Evolutionary conservation across 257 asterid species (phyloP).

Genomic region (Solanum neorickii): DNA sequence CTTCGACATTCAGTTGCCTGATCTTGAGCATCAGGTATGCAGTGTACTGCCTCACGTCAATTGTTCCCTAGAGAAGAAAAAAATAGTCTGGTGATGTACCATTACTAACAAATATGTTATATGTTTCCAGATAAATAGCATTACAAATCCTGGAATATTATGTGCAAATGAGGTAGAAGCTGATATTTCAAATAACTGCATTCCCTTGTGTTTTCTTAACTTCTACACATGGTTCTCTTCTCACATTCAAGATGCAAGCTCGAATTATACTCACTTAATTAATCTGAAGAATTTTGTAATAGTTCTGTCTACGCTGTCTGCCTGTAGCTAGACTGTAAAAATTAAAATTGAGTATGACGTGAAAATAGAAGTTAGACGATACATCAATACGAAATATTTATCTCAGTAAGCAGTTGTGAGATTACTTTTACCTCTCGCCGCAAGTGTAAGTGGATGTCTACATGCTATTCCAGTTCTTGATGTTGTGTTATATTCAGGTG

Average conservation of each 20-base stretch:
- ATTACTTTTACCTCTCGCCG: neutral
- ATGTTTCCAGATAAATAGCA: slow-evolving; percentile 48
- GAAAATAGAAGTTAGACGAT: neutral
- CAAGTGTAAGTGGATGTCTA: neutral
- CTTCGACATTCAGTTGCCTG: slow-evolving; percentile 42
- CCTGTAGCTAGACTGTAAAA: neutral
- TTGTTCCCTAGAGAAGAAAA: neutral
- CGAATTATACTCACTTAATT: neutral
- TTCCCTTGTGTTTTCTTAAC: neutral
- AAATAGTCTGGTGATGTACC: neutral
- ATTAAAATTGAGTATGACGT: neutral
- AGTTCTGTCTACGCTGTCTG: neutral
- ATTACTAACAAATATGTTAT: neutral
- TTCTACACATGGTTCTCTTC: neutral
- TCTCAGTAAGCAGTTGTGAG: neutral
- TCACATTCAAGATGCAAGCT: neutral
- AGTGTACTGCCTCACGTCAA: slow-evolving; percentile 1
- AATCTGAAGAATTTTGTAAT: neutral
- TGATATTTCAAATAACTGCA: neutral
- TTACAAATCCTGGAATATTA: slow-evolving; percentile 84
- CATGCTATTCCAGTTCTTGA: neutral
- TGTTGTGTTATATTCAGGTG: slow-evolving; percentile 36
- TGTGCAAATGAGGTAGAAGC: slow-evolving; percentile 62
- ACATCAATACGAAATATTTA: neutral
- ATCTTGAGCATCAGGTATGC: slow-evolving; percentile 59